A percentile compares a stretch with the other conserved stretches of the same genome.
phyloP scores from a whole-genome alignment of 345 rosid genomes.

The Clarkia xantiana region DNA sequence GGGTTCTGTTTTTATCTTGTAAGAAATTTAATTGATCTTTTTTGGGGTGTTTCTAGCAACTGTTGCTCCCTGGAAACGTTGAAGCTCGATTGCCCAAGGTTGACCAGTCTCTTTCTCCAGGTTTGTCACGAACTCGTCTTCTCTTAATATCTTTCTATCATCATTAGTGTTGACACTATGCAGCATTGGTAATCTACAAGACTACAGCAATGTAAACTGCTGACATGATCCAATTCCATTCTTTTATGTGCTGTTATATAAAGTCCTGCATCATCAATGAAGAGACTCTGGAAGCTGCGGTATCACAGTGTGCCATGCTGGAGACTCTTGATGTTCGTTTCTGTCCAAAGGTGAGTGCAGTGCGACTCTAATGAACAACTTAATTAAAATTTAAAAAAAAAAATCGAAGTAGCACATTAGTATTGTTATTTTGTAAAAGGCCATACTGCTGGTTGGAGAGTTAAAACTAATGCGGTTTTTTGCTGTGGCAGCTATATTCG shows the following conservation, averaged over 20 bases:
- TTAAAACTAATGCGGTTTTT: too few relatives aligned
- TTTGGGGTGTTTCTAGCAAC: slow-evolving; percentile 35
- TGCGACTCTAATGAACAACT: too few relatives aligned
- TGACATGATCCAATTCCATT: neutral
- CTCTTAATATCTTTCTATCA: slow-evolving; percentile 1
- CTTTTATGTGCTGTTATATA: slow-evolving; percentile 6
- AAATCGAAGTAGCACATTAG: too few relatives aligned
- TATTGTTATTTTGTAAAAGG: too few relatives aligned
- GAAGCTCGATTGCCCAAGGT: slow-evolving; percentile 65
- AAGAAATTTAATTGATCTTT: neutral
- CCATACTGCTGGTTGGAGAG: too few relatives aligned
- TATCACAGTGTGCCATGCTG: slow-evolving; percentile 59
- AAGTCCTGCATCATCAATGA: slow-evolving; percentile 73
- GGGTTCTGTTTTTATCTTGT: neutral
- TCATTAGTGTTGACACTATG: too few relatives aligned
- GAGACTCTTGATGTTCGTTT: slow-evolving; percentile 92
- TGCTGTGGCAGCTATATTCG: slow-evolving; percentile 36
- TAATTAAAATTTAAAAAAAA: too few relatives aligned
- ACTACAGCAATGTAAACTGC: neutral
- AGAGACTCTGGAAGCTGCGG: slow-evolving; percentile 60
- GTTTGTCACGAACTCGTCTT: slow-evolving; percentile 16
- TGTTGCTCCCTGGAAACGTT: slow-evolving; percentile 74
- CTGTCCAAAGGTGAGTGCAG: slow-evolving; percentile 70
- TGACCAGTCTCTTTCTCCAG: slow-evolving; percentile 87
- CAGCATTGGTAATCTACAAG: too few relatives aligned